These are phyloP conservation scores for Sphagnum tenellum DNA, from an alignment of 225 moss, liverwort and hornwort species.

Conservation along the genomic window DNA sequence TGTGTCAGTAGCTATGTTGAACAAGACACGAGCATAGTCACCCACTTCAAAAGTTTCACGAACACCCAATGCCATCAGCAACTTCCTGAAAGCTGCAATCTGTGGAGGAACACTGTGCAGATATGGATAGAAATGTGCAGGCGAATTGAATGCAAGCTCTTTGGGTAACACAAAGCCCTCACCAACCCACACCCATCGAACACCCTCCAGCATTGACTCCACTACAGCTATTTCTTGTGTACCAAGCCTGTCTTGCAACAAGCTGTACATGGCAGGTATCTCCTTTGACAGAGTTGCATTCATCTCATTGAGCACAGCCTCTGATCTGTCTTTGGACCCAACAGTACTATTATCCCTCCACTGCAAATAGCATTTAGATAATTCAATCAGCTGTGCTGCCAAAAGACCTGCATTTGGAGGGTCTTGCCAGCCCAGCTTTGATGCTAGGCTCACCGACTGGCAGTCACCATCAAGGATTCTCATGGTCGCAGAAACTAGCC, in stretches of 20 bases:
- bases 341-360: not conserved
- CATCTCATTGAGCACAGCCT: constrained; percentile 14
- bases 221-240: constrained; percentile 46
- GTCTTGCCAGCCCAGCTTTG: constrained; percentile 66
- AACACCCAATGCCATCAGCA: constrained; percentile 64
- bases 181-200: constrained; percentile 83
- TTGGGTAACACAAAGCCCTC: constrained; percentile 73
- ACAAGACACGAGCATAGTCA: constrained; percentile 65
- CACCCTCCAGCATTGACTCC: constrained; percentile 47
- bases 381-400: constrained; percentile 62
- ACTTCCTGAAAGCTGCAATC: constrained; percentile 48
- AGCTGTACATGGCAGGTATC: constrained; percentile 58
- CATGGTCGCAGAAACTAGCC: constrained; percentile 86
- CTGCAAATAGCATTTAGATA: constrained; percentile 40
- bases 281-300: constrained; percentile 38
- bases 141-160: constrained; percentile 82
- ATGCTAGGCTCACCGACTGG: constrained; percentile 35
- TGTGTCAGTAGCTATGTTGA: constrained; percentile 49
- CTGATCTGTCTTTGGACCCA: constrained; percentile 12
- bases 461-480: constrained; percentile 69
- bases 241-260: constrained; percentile 59
- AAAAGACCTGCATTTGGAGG: constrained; percentile 52
- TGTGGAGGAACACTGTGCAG: constrained; percentile 77
- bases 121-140: constrained; percentile 87
- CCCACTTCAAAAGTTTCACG: constrained; percentile 63